Evolutionary conservation across 371 early-diverging fungal species (phyloP), one percentile per base, ranked within the genome.

Genomic region (Coemansia sp.): DNA sequence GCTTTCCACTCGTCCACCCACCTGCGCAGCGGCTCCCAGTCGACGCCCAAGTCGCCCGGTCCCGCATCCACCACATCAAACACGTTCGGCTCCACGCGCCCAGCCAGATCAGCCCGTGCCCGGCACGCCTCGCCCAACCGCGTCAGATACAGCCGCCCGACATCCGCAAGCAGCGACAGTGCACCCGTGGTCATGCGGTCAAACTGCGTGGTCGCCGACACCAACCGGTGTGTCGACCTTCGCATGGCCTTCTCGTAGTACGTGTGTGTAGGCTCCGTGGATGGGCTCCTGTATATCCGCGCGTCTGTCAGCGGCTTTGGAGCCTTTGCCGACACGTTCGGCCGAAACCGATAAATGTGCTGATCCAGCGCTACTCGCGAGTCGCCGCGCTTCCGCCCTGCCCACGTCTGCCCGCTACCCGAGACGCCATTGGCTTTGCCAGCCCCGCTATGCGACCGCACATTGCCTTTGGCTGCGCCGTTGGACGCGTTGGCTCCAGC

Each of bases 121-220:
- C 61, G 57, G 18, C 69, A 69, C 9, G 74, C 65, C 40, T 74
- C 74, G 12, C 74, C 74, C n/a, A 74, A 55, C 11, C 74, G 71
- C 66, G 62, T 24, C 58, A 74, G 9, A 33, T 74, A 74, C 38
- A 69, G 34, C 46, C 74, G 69, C 10, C 70, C 71, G 39, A 64
- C 31, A 46, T 74, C 71, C 7, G 71, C 61, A 5, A 74, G 34
- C 16, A 69, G 24, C 14, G 74, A 47, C 40, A 74, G 58, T 38
- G 74, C 65, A 4, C 66, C 66, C 5, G 36, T 36, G 4, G 74
- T 62, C 5, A 74, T 51, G 33, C 62, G 51, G 38, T 74, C 74
- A 58, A 70, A 74, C 3, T 55, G 64, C 9, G 74, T 65, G 9
- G 74, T 74, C 1, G 71, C 64, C 11, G 74, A 64, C 8, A 74